Percentiles rank a stretch among this genome's conserved stretches.
Evolutionary conservation across 176 grass and related monocot species (phyloP).

Genomic region (Triticum monococcum): DNA sequence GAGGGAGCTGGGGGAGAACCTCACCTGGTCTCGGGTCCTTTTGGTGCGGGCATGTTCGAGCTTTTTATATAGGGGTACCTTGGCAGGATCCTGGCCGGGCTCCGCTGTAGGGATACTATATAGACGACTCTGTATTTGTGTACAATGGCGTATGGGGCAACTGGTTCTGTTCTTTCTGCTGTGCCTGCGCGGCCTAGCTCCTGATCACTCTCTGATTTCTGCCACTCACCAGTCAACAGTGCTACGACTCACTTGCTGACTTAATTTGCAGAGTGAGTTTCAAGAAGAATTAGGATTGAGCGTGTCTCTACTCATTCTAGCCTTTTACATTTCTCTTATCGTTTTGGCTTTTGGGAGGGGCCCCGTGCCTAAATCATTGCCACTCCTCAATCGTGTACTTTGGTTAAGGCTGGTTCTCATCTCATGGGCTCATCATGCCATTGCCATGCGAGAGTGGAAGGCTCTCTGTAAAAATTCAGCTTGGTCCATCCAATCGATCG

Average conservation of each 20-base stretch:
- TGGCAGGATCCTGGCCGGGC: neutral
- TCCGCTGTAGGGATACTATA: conserved; percentile 12
- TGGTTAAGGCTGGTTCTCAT: conserved; percentile 14
- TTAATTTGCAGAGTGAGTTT: neutral
- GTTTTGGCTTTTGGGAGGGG: conserved; percentile 12
- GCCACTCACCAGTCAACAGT: neutral
- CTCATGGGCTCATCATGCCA: conserved; percentile 38
- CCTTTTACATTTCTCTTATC: neutral
- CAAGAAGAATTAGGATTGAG: neutral
- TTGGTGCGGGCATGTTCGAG: conserved; percentile 41
- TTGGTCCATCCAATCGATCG: neutral
- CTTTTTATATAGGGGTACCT: conserved; percentile 40
- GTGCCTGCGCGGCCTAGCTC: neutral
- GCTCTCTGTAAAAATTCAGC: neutral
- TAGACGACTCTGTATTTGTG: conserved; percentile 22
- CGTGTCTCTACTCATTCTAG: neutral
- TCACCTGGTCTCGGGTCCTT: conserved; percentile 24
- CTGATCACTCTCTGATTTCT: neutral
- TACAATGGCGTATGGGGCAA: conserved; percentile 3
- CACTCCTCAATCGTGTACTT: conserved; percentile 40
- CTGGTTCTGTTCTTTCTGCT: conserved; percentile 27
- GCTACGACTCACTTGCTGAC: neutral
- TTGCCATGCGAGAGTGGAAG: neutral
- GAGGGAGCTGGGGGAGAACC: conserved; percentile 7
- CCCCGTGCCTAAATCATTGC: conserved; percentile 32